Base-by-base conservation (phyloP, 139 green algal genomes). In the Chlamydomonas sp. region DNA sequence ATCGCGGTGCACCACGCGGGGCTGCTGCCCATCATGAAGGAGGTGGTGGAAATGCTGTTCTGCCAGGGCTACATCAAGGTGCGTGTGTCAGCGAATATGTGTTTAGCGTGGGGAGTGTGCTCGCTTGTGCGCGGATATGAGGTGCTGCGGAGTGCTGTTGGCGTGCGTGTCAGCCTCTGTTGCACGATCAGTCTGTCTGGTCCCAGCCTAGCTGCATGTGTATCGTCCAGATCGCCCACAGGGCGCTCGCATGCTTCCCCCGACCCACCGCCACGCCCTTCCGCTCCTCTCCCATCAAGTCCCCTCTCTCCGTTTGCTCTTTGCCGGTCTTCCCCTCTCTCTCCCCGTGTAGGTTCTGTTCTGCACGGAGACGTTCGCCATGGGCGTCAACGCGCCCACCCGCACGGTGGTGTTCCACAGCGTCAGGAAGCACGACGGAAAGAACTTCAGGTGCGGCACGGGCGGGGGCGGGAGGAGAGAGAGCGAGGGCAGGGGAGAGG, bases 21-120 rank as follows among this genome's bases (percentile, higher is more conserved):
- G 17, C 92, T 99, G 91, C 94, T 99, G 89, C 98, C 98, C 81
- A 99, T 99, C 88, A 93, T 99, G 81, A 99, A 99, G 90, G 98
- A 99, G 90, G 94, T 98, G 49, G 97, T 99, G 82, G 98, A 99
- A 93, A 98, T 99, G 97, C 95, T 99, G 49, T 99, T 99, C 93
- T 99, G 98, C 93, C 92, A 95, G 69, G 97, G 97, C 9, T 93
- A 99, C 60, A 94, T 99, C 87, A 97, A 97, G 92, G 94, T 96
- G 12, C 3, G 84, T 77, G 57, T 2, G 63, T 14, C 49, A 63
- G 72, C 66, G 66, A 72, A 20, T 15, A 72, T 72, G 15, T 15
- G 66, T 72, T 12, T 15, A 4, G 14, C 8, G 80, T n/a, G 57
- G 79, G n/a, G 49, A 31, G 62, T 5, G 60, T 17, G 77, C 17